These are phyloP conservation scores for Phenoliferia sp. DNA, from an alignment of 1,284 basidiomycete genomes.

Conservation along the genomic window DNA sequence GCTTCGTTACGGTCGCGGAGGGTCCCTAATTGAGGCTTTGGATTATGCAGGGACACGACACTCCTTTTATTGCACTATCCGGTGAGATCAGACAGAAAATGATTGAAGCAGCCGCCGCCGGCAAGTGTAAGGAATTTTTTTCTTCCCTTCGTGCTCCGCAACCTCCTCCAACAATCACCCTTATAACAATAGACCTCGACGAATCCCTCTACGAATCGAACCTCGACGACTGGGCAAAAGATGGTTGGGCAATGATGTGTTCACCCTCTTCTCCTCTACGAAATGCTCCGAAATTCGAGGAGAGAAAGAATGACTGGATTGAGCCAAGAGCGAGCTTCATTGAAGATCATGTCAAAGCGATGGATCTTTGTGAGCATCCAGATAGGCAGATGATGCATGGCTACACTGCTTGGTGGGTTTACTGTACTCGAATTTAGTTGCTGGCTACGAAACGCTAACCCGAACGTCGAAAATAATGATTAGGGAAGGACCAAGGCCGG, in stretches of 20 bases:
- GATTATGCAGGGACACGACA: slow-evolving; percentile 14
- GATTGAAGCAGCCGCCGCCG: slow-evolving; percentile 11
- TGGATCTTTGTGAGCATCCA: slow-evolving; percentile 32
- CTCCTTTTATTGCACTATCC: slow-evolving; percentile 16
- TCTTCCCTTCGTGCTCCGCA: background rate
- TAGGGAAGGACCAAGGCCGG: slow-evolving; percentile 33
- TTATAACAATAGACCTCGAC: background rate
- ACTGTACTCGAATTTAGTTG: background rate
- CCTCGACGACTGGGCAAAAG: slow-evolving; percentile 3
- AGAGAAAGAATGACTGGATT: slow-evolving; percentile 6
- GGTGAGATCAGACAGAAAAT: slow-evolving; percentile 19
- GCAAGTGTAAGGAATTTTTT: slow-evolving; percentile 18
- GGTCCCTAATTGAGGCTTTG: background rate
- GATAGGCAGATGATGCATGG: slow-evolving; percentile 30
- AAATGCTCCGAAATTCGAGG: background rate
- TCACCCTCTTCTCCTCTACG: slow-evolving; percentile 15
- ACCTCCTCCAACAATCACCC: slow-evolving; percentile 15
- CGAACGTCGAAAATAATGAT: background rate
- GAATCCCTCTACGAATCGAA: background rate
- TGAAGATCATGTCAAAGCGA: slow-evolving; percentile 26
- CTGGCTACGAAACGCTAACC: background rate
- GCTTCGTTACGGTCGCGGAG: too few species aligned
- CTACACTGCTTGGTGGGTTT: slow-evolving; percentile 24
- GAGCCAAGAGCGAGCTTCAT: slow-evolving; percentile 20
- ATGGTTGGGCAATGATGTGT: slow-evolving; percentile 24